These are phyloP conservation scores for Euphorbia schlechtendalii DNA, from an alignment of 441 rosid genomes.

Conservation along the genomic window DNA sequence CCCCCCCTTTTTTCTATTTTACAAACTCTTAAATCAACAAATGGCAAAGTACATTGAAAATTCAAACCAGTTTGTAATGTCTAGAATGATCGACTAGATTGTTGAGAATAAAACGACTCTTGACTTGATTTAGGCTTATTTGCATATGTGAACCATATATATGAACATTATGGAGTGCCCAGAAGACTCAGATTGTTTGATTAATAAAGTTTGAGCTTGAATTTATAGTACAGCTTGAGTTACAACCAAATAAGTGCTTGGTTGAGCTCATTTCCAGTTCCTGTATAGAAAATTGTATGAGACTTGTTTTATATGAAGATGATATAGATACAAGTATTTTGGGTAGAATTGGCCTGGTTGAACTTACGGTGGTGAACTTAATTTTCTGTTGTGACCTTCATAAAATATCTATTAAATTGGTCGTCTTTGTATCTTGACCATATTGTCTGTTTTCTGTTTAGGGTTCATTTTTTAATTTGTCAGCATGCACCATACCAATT, in stretches of 20 bases:
- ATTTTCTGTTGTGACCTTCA: neutral
- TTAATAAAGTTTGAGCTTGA: neutral
- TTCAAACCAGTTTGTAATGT: too few relatives aligned
- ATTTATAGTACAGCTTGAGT: neutral
- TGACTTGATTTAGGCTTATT: neutral
- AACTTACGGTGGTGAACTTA: neutral
- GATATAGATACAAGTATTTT: neutral
- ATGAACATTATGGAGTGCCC: neutral
- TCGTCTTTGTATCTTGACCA: neutral
- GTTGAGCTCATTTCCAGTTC: neutral
- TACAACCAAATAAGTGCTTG: neutral
- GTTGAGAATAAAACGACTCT: too few relatives aligned
- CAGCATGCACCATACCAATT: neutral
- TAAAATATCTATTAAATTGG: neutral
- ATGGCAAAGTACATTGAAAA: too few relatives aligned
- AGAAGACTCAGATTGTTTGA: neutral
- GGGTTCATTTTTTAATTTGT: neutral
- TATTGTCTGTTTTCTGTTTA: constrained; percentile 7
- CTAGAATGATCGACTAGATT: too few relatives aligned
- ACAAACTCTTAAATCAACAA: too few relatives aligned
- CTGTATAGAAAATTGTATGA: neutral
- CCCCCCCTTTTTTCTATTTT: too few relatives aligned
- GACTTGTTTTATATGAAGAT: neutral
- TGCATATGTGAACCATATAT: neutral
- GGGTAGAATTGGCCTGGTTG: constrained; percentile 5